phyloP scores from a whole-genome alignment of 306 rosid species.

The Prunus dulcis region DNA sequence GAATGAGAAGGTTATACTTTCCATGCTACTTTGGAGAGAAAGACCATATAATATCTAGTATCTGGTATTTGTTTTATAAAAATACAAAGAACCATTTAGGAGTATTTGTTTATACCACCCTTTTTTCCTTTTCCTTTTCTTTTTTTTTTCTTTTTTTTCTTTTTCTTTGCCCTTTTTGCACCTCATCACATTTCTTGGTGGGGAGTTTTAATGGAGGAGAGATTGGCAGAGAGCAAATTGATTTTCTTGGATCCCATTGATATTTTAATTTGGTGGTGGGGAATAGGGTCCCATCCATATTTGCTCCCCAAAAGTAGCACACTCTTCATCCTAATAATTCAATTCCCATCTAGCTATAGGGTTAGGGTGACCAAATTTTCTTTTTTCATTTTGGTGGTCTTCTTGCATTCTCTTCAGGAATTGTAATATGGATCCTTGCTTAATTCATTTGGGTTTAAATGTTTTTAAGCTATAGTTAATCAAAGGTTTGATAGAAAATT shows the following conservation, averaged over 20 bases:
- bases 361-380: not conserved
- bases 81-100: slow-evolving; percentile 10
- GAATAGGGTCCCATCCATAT: slow-evolving; percentile 56
- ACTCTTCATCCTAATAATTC: slow-evolving; percentile 53
- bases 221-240: slow-evolving; percentile 8
- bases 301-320: slow-evolving; percentile 97
- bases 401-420: not conserved
- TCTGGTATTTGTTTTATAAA: slow-evolving; percentile 14
- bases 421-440: not conserved
- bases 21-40: slow-evolving; percentile 10
- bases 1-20: slow-evolving; percentile 10
- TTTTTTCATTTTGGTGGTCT: not conserved
- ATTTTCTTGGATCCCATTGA: slow-evolving; percentile 37
- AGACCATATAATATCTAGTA: slow-evolving; percentile 7
- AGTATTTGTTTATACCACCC: slow-evolving; percentile 18
- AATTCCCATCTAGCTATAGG: slow-evolving; percentile 23
- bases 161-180: not conserved
- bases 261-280: slow-evolving; percentile 48
- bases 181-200: slow-evolving; percentile 38
- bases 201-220: slow-evolving; percentile 35
- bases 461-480: not conserved
- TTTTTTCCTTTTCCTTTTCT: slow-evolving; percentile 16
- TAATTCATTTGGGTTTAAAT: not conserved
- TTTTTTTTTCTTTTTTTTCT: not conserved
- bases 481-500: not conserved